Evolutionary conservation across 129 eudicot species (phyloP).

Genomic region (Calendula officinalis): DNA sequence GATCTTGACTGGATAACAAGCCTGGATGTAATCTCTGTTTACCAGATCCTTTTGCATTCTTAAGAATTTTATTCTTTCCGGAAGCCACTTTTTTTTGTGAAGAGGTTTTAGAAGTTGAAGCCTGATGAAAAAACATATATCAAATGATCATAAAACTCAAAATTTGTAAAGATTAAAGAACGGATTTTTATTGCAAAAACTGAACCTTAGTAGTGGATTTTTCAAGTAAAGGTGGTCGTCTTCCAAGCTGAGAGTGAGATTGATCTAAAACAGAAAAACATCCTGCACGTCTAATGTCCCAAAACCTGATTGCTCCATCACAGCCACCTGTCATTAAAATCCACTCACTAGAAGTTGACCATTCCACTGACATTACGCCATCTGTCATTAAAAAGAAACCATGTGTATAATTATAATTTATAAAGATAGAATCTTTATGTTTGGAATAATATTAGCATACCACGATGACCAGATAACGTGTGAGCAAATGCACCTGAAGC

Average conservation of each 20-base stretch:
- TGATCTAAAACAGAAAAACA: conserved; percentile 90
- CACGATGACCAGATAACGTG: conserved; percentile 98
- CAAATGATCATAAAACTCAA: neutral
- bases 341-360: conserved; percentile 98
- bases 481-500: conserved; percentile 99
- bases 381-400: conserved; percentile 46
- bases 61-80: conserved; percentile 39
- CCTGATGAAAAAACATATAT: conserved; percentile 37
- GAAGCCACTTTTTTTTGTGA: conserved; percentile 44
- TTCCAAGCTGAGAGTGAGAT: conserved; percentile 88
- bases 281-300: conserved; percentile 98
- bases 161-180: neutral
- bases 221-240: conserved; percentile 68
- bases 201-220: conserved; percentile 59
- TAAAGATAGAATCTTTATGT: conserved; percentile 1
- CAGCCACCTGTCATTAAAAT: conserved; percentile 92
- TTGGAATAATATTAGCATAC: conserved; percentile 45
- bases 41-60: conserved; percentile 54
- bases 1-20: conserved; percentile 80
- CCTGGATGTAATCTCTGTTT: conserved; percentile 96
- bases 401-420: neutral
- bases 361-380: conserved; percentile 94
- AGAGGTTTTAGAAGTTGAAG: conserved; percentile 51
- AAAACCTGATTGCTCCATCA: conserved; percentile 98
- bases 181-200: conserved; percentile 2